Evolutionary conservation across 257 asterid species (phyloP), one percentile per base, ranked within the genome.

Genomic region (Solanum sitiens): DNA sequence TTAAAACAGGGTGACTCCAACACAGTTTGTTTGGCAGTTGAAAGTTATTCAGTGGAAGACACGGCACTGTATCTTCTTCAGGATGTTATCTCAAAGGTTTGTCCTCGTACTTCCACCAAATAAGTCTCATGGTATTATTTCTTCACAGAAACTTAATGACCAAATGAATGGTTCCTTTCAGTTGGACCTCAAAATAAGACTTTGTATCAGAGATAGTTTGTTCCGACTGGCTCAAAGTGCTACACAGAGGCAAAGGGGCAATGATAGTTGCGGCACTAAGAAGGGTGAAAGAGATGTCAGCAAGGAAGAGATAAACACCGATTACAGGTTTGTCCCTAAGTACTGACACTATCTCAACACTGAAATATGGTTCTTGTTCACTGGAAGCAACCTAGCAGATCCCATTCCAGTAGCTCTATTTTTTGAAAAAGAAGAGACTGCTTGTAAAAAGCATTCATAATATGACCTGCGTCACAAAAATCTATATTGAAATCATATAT

Each of bases 171-270:
- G 71, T 87, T 85, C 82, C 73, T 88, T 89, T 86, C 95, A 96
- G 99, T 79, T 96, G 95, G 98, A 95, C 94, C 86, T 87, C 83
- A 91, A 85, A 84, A 91, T 91, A 87, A 92, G 98, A 89, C 93
- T 94, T 85, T 92, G 95, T 92, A 94, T 95, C 89, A 91, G 97
- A 85, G 98, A 96, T 88, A 96, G 99, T 91, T 92, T 96, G 91
- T 93, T 90, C 91, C 95, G 99, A 88, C 93, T 96, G 59, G 98
- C 98, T 76, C 93, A 89, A 79, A 94, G 98, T 93, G 94, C 98
- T 88, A 89, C 87, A 82, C 94, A 88, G 88, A 94, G 99, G 91
- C 98, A 93, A 87, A 85, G 90, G 90, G 89, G 94, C 67, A 87
- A 89, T 53, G 97, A 91, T 70, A 89, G 91, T 87, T 89, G 91